Conservation (phyloP, 805 yeast genomes). For the Wickerhamiella nectarea region DNA sequence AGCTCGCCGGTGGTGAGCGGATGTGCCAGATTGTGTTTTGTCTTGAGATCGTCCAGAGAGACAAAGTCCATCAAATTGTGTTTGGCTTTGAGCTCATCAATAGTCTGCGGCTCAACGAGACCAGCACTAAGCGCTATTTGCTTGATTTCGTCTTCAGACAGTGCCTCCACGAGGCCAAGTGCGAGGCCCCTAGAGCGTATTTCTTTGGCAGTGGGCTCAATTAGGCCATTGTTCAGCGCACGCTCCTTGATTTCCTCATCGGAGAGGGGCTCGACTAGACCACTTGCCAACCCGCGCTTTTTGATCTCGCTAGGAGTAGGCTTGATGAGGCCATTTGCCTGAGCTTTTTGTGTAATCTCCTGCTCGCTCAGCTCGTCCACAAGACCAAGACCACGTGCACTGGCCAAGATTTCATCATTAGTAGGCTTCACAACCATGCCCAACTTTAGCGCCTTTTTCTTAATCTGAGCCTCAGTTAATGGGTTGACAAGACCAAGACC, state of each 20-base stretch:
- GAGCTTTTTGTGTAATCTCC: conserved; percentile 1
- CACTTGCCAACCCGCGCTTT: conserved; percentile 3
- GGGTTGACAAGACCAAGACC: conserved; percentile 4
- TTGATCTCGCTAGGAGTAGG: conserved; percentile 12
- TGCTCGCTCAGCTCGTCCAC: background rate
- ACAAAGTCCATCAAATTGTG: too few species aligned
- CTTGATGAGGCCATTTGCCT: conserved; percentile 12
- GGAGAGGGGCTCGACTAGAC: conserved; percentile 11
- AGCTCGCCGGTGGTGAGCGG: background rate
- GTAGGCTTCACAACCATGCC: conserved; percentile 22
- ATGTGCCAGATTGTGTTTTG: too few species aligned
- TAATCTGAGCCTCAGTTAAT: conserved; percentile 10
- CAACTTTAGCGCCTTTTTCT: conserved; percentile 9
- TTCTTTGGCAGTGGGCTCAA: background rate
- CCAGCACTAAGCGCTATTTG: conserved; percentile 15
- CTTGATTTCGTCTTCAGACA: conserved; percentile 12
- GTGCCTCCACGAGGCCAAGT: conserved; percentile 11
- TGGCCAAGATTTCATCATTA: conserved; percentile 35
- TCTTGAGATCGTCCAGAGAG: too few species aligned
- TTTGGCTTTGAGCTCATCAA: too few species aligned
- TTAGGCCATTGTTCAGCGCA: conserved; percentile 9
- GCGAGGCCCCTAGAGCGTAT: background rate
- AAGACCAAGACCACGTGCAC: conserved; percentile 18
- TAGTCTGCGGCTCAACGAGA: conserved; percentile 11
- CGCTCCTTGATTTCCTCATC: conserved; percentile 9